Evolutionary conservation across 73 alveolate species (phyloP), one percentile per base, ranked within the genome.

Genomic region (Paramecium primaurelia): DNA sequence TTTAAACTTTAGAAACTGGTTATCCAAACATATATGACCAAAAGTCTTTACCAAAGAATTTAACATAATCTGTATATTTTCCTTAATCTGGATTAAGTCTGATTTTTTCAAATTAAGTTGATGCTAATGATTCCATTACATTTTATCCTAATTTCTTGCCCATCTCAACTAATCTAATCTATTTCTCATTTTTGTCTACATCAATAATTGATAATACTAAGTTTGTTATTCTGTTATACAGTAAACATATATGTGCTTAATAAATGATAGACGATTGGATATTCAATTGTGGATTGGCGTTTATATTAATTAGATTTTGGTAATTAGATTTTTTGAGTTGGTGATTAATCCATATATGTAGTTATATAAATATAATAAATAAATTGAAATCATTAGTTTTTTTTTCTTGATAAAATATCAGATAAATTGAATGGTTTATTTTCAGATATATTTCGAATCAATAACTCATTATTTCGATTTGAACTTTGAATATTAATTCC

Each of bases 1-100:
- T 64, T 34, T 28, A 28, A 11, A 64, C 49, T 34, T 64, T 64
- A 10, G 84, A 64, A 14, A 64, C 84, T 32, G 45, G 69, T 34
- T 64, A 64, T 64, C 84, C 84, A 64, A 64, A 64, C 51, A 64
- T 28, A 34, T 64, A 64, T 32, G 84, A 12, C 84, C 91, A 80
- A 49, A 80, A 80, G 58, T 80, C 91, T 80, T 80, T 80, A 8
- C 91, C 44, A 14, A 80, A 80, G 58, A 80, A 80, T 49, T 80
- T 64, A 5, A 64, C 84, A 34, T 64, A 64, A 25, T 64, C 84
- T 28, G 84, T 64, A 64, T 64, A 64, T 34, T 64, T 64, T 64
- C 84, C 84, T 64, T 64, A 26, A 64, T 64, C 84, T 28, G 45
- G 84, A 34, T 64, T 64, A 6, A 64, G 30, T 4, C 20, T 12